Evolutionary conservation across 306 rosid genomes (phyloP).

Genomic region (Senna siamea): DNA sequence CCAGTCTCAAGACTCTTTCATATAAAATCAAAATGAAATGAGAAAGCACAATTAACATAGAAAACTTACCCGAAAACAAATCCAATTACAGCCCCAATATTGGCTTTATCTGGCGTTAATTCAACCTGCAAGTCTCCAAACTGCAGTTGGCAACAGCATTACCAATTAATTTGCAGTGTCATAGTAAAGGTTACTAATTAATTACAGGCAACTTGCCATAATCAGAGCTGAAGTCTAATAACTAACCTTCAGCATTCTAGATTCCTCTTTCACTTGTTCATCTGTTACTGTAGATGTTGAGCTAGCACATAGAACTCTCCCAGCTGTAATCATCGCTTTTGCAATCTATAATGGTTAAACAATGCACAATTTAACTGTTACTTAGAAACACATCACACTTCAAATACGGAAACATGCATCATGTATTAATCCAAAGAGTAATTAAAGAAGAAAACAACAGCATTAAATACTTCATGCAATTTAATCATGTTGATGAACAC

Average conservation of each 20-base stretch:
- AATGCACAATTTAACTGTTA: constrained; percentile 41
- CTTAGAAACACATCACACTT: constrained; percentile 24
- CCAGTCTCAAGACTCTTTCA: constrained; percentile 8
- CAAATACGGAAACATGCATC: constrained; percentile 25
- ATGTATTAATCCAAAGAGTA: background rate
- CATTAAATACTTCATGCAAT: background rate
- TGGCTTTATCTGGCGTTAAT: constrained; percentile 75
- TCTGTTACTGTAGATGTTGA: constrained; percentile 51
- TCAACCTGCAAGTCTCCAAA: constrained; percentile 93
- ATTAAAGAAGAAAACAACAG: background rate
- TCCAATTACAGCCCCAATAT: constrained; percentile 69
- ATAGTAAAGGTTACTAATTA: constrained; percentile 2
- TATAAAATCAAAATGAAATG: background rate
- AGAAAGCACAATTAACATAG: background rate
- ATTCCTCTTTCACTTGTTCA: constrained; percentile 57
- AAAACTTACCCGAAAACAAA: constrained; percentile 69
- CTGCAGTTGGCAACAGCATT: constrained; percentile 54
- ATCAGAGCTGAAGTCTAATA: constrained; percentile 28
- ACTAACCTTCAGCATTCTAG: constrained; percentile 73
- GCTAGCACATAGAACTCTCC: constrained; percentile 66
- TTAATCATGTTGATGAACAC: background rate
- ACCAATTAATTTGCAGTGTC: constrained; percentile 33
- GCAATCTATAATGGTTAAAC: constrained; percentile 68
- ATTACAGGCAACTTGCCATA: constrained; percentile 26
- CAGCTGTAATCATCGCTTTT: constrained; percentile 69